Percentiles rank a stretch among this genome's conserved stretches.
These are phyloP conservation scores for Aeschynomene evenia DNA, from an alignment of 306 rosid species.

Conservation along the genomic window DNA sequence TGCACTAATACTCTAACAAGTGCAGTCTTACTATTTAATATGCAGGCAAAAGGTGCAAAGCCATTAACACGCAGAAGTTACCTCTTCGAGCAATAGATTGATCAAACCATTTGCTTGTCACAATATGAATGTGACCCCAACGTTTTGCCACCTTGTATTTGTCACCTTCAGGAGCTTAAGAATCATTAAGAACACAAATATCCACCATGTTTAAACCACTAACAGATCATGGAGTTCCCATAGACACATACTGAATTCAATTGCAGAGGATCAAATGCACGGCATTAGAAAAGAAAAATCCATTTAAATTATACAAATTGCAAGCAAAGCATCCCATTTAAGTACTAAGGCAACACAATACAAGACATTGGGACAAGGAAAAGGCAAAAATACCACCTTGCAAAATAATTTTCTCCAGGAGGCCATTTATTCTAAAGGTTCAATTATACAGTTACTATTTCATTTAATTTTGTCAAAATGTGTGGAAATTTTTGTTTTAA, in stretches of 20 bases:
- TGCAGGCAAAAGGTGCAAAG: conserved; percentile 24
- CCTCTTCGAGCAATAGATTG: conserved; percentile 82
- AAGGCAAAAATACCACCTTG: background rate
- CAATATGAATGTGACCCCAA: conserved; percentile 81
- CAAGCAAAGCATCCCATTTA: background rate
- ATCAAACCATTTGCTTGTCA: conserved; percentile 86
- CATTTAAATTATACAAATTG: conserved; percentile 17
- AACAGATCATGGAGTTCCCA: conserved; percentile 8
- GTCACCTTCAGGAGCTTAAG: conserved; percentile 92
- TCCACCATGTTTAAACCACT: conserved; percentile 16
- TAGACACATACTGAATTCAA: background rate
- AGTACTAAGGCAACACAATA: conserved; percentile 18
- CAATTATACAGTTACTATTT: background rate
- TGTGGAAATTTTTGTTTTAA: too few species aligned
- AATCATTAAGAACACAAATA: conserved; percentile 67
- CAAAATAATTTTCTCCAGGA: background rate
- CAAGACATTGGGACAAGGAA: conserved; percentile 8
- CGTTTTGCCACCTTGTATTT: conserved; percentile 81
- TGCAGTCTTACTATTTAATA: conserved; percentile 20
- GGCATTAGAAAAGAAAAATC: conserved; percentile 6
- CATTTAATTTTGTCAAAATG: background rate
- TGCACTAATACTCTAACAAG: conserved; percentile 1
- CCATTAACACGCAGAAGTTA: conserved; percentile 32
- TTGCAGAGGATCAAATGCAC: background rate
- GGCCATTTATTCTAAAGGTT: conserved; percentile 6